Evolutionary conservation across 176 grass and related monocot genomes (phyloP).

Genomic region (Aegilops sharonensis): DNA sequence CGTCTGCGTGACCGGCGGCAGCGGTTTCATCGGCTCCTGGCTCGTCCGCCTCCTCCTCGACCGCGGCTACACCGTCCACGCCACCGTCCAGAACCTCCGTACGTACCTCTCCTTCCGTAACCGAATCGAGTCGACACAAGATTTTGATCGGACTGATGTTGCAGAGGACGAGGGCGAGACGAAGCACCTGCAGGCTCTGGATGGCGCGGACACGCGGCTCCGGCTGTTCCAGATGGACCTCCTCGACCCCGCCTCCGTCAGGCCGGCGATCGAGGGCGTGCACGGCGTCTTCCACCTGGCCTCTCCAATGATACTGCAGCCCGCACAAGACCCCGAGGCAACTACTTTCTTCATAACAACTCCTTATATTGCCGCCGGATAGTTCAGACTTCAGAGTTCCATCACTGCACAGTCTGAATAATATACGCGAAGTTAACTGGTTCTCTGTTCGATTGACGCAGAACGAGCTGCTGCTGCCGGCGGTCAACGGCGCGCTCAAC

Average conservation of each 20-base stretch:
- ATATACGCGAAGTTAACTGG: neutral
- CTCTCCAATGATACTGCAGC: conserved; percentile 28
- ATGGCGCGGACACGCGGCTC: conserved; percentile 37
- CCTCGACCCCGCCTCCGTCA: conserved; percentile 36
- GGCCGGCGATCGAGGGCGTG: conserved; percentile 40
- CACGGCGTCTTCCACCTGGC: conserved; percentile 67
- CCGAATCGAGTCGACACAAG: neutral
- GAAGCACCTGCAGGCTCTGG: conserved; percentile 54
- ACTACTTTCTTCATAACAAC: neutral
- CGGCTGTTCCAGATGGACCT: conserved; percentile 65
- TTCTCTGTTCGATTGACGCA: neutral
- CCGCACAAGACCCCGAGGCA: conserved; percentile 46
- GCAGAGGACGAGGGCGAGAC: conserved; percentile 63
- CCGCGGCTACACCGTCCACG: conserved; percentile 70
- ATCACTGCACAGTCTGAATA: neutral
- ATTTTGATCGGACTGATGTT: neutral
- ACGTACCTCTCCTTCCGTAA: neutral
- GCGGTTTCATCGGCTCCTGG: conserved; percentile 86
- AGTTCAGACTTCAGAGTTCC: neutral
- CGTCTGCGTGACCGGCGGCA: conserved; percentile 85
- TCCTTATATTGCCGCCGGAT: neutral
- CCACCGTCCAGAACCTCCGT: conserved; percentile 70
- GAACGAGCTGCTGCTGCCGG: conserved; percentile 46
- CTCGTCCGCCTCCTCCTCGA: conserved; percentile 66
- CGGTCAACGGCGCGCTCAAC: conserved; percentile 56